phyloP scores from a whole-genome alignment of 2,329 filamentous ascomycete species.

The Ophiostoma sp. region DNA sequence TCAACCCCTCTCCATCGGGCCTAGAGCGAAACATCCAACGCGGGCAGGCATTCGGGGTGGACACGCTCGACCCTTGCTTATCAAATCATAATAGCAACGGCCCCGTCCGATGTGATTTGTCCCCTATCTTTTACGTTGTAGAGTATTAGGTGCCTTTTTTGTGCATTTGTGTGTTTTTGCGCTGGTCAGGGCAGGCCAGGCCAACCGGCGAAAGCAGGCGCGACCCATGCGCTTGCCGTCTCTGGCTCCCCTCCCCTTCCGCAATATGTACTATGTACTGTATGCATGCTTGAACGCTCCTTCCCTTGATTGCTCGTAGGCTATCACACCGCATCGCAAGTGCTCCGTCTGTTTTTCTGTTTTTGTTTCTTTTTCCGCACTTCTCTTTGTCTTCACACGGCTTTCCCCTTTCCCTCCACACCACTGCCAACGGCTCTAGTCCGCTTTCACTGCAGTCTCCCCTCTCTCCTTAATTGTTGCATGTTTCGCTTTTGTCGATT shows the following conservation, averaged over 20 bases:
- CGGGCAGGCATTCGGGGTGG: neutral
- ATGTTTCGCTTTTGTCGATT: constrained; percentile 10
- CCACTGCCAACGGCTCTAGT: neutral
- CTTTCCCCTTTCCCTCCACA: neutral
- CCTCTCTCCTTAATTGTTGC: constrained; percentile 17
- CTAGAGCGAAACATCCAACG: constrained; percentile 5
- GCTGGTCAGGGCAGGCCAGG: neutral
- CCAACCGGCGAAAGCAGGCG: neutral
- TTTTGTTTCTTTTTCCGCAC: constrained; percentile 7
- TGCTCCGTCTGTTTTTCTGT: neutral
- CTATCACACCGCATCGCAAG: constrained; percentile 8
- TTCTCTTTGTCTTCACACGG: constrained; percentile 1
- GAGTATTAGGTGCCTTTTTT: neutral
- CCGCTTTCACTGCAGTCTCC: neutral
- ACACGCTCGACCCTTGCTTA: constrained; percentile 8
- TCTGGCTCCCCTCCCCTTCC: neutral
- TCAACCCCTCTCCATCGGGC: constrained; percentile 8
- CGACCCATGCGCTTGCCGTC: constrained; percentile 1
- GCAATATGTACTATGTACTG: neutral
- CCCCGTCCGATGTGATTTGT: constrained; percentile 1
- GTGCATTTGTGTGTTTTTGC: neutral
- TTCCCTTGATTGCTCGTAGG: neutral
- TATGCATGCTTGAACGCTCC: neutral
- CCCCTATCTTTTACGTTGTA: neutral
- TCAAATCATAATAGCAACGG: constrained; percentile 13